Evolutionary conservation across 768 basidiomycete species (phyloP).

Genomic region (Podaxis sp.): DNA sequence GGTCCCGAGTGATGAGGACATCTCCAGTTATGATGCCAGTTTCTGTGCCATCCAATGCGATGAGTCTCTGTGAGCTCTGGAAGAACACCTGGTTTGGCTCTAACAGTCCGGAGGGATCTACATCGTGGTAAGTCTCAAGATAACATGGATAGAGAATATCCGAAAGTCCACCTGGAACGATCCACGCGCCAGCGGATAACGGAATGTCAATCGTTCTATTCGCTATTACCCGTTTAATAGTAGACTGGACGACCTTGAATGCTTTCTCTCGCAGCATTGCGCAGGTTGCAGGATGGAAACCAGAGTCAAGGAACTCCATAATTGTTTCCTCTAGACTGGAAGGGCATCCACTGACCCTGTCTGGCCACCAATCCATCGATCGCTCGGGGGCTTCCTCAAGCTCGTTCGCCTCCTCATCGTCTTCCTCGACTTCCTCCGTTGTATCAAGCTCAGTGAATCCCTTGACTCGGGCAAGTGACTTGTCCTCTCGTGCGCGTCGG

Average conservation of each 20-base stretch:
- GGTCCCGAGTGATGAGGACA: conserved; percentile 58
- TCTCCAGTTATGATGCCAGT: conserved; percentile 52
- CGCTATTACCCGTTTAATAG: conserved; percentile 36
- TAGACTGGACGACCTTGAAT: conserved; percentile 39
- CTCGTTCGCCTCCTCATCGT: conserved; percentile 30
- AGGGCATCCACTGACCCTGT: conserved; percentile 57
- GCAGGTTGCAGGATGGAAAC: conserved; percentile 48
- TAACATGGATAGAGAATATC: background rate
- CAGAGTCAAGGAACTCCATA: conserved; percentile 52
- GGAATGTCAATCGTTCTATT: conserved; percentile 47
- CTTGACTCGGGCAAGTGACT: conserved; percentile 37
- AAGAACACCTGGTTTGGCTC: conserved; percentile 54
- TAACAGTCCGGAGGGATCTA: conserved; percentile 52
- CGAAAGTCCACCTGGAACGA: conserved; percentile 46
- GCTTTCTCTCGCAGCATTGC: conserved; percentile 52
- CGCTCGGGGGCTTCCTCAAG: conserved; percentile 25
- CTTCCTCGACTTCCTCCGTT: conserved; percentile 33
- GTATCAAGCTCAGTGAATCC: conserved; percentile 36
- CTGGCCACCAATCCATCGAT: conserved; percentile 70
- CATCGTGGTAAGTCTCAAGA: background rate
- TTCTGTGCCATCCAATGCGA: conserved; percentile 33
- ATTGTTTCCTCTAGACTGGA: conserved; percentile 61
- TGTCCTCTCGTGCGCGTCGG: conserved; percentile 32
- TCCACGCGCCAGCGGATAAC: conserved; percentile 56
- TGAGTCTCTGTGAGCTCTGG: conserved; percentile 44